phyloP scores from a whole-genome alignment of 805 yeast species.

The Ogataea nakhonphanomensis region DNA sequence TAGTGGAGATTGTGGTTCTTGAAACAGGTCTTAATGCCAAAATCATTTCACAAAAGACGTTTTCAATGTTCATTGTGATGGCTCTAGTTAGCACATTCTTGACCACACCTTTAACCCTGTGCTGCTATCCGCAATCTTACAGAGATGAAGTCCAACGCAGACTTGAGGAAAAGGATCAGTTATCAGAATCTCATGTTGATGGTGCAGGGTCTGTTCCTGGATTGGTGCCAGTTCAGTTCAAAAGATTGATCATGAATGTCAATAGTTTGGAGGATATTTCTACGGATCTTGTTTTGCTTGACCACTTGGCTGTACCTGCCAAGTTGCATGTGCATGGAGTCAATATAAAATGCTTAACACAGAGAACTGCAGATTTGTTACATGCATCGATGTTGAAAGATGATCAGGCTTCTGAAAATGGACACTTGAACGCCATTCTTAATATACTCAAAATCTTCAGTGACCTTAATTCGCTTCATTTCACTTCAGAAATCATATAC shows the following conservation, averaged over 20 bases:
- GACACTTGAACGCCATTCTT: slow-evolving; percentile 35
- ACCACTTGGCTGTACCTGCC: slow-evolving; percentile 24
- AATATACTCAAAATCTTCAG: slow-evolving; percentile 33
- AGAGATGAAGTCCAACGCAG: slow-evolving; percentile 46
- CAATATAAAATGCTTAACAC: slow-evolving; percentile 57
- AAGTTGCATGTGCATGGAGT: slow-evolving; percentile 43
- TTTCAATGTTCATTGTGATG: slow-evolving; percentile 82
- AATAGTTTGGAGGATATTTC: slow-evolving; percentile 30
- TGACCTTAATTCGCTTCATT: slow-evolving; percentile 28
- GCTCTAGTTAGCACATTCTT: slow-evolving; percentile 72
- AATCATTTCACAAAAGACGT: slow-evolving; percentile 60
- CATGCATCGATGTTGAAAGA: slow-evolving; percentile 51
- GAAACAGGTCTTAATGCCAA: slow-evolving; percentile 70
- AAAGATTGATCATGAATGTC: slow-evolving; percentile 25
- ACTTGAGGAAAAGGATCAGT: slow-evolving; percentile 16
- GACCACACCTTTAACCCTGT: slow-evolving; percentile 72
- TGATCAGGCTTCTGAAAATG: slow-evolving; percentile 23
- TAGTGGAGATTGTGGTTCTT: slow-evolving; percentile 78
- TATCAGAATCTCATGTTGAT: slow-evolving; percentile 28
- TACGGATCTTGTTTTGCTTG: slow-evolving; percentile 29
- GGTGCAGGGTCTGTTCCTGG: slow-evolving; percentile 29
- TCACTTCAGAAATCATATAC: slow-evolving; percentile 32
- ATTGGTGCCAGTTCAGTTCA: slow-evolving; percentile 19
- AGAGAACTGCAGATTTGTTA: slow-evolving; percentile 65
- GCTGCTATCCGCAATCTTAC: slow-evolving; percentile 58